Base-by-base conservation (phyloP, 2,329 filamentous ascomycete species). In the Colletotrichum tofieldiae region DNA sequence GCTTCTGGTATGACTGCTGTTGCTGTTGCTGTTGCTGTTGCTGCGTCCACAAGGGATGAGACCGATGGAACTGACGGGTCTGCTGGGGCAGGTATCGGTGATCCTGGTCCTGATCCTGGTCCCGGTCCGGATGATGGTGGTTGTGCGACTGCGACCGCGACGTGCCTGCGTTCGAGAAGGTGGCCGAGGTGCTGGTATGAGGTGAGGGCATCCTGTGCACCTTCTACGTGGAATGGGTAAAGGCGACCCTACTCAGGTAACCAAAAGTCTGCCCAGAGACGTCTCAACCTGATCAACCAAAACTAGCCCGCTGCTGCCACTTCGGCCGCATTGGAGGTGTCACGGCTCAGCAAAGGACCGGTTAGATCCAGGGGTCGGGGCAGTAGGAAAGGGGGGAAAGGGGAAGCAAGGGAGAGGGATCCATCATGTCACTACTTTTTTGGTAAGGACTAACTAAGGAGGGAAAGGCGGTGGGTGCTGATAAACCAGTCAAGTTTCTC, bases 151-250 rank as follows among this genome's bases (percentile, higher is more conserved):
- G 47, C 16, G 35, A 56, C 69, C 39, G 37, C 45, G 69, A 51
- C 59, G 43, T 41, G 26, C 51, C 65, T 72, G 58, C 26, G 29
- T 37, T 58, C 16, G 65, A 59, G 41, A 61, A 51, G 37, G 39
- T 45, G 35, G 18, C 65, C 41, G 64, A 54, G 9, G 11, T 61
- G 5, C 32, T 39, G n/a, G 35, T 59, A n/a, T 67, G 45, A 45
- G 56, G 32, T 55, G 64, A 71, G 67, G 62, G 55, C 67, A 60
- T 68, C 64, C 67, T 71, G 64, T 61, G 67, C 64, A 56, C 67
- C 67, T 67, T 67, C 58, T 37, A 23, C 16, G 20, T 49, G 11
- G n/a, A 6, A 55, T 7, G 29, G 35, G 32, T 18, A 39, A n/a
- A 56, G 23, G 12, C 6, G 35, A 23, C 12, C 29, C 12, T 23